These are phyloP conservation scores for Komagataella mondaviorum DNA, from an alignment of 805 yeast species.

Conservation along the genomic window DNA sequence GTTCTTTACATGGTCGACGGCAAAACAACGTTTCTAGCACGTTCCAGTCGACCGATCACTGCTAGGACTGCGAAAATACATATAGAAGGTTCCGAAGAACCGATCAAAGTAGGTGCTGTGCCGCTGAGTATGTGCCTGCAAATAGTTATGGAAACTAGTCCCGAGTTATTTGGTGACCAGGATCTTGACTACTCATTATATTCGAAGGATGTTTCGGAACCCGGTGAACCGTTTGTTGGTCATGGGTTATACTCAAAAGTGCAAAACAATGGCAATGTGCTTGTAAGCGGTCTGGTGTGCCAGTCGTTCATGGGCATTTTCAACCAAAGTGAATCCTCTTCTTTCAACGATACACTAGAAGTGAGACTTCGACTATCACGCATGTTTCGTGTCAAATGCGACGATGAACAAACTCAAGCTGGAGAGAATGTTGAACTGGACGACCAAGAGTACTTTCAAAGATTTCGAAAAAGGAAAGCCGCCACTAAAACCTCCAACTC, in stretches of 20 bases:
- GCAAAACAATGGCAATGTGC: constrained; percentile 11
- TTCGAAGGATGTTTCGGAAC: constrained; percentile 34
- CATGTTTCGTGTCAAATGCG: neutral
- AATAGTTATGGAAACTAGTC: constrained; percentile 29
- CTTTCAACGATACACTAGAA: constrained; percentile 38
- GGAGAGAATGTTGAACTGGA: constrained; percentile 4
- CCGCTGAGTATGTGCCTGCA: constrained; percentile 32
- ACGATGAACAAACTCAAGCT: constrained; percentile 1
- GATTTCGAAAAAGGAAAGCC: neutral
- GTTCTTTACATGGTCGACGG: constrained; percentile 28
- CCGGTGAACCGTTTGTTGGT: constrained; percentile 37
- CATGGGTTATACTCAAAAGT: constrained; percentile 26
- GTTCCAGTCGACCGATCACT: constrained; percentile 19
- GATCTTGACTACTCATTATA: constrained; percentile 31
- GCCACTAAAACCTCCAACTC: neutral
- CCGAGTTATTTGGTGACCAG: constrained; percentile 23
- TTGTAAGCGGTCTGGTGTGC: constrained; percentile 44
- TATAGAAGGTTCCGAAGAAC: constrained; percentile 22
- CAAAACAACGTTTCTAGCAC: constrained; percentile 26
- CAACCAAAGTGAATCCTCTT: constrained; percentile 7
- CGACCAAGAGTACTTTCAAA: constrained; percentile 1
- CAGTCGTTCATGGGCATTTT: constrained; percentile 37
- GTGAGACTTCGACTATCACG: constrained; percentile 34
- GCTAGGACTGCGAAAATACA: constrained; percentile 27
- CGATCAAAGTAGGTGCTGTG: constrained; percentile 27